These are phyloP conservation scores for Amylocarpus encephaloides DNA, from an alignment of 2,329 filamentous ascomycete genomes.

Conservation along the genomic window DNA sequence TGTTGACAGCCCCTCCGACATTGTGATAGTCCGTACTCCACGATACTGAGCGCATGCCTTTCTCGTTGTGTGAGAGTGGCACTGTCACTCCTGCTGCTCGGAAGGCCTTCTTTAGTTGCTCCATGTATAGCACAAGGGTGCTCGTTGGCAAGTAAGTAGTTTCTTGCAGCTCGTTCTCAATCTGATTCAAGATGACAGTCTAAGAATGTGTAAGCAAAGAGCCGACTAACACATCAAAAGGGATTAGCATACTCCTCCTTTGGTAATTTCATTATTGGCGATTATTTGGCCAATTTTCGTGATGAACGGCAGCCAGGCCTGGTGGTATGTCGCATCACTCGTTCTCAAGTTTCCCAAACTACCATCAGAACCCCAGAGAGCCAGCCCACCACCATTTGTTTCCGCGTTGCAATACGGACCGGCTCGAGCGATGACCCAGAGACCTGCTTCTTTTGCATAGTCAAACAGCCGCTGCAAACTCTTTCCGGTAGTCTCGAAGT, in stretches of 20 bases:
- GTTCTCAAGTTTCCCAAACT: constrained; percentile 39
- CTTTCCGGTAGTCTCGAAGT: constrained; percentile 45
- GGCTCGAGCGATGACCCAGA: constrained; percentile 45
- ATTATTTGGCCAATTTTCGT: constrained; percentile 41
- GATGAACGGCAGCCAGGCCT: constrained; percentile 43
- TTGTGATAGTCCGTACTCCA: constrained; percentile 51
- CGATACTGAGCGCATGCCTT: constrained; percentile 41
- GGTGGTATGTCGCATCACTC: constrained; percentile 38
- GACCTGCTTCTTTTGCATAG: constrained; percentile 43
- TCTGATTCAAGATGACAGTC: constrained; percentile 44
- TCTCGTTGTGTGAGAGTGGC: constrained; percentile 45
- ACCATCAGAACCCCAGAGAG: constrained; percentile 42
- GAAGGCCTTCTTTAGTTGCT: constrained; percentile 43
- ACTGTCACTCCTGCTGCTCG: constrained; percentile 42
- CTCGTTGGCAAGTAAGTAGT: constrained; percentile 37
- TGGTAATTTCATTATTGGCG: constrained; percentile 43
- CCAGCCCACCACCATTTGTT: constrained; percentile 41
- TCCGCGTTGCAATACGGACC: constrained; percentile 49
- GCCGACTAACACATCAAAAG: not conserved
- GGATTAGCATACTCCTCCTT: constrained; percentile 35
- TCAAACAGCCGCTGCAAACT: constrained; percentile 45
- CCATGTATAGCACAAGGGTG: constrained; percentile 45
- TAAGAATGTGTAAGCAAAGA: constrained; percentile 6
- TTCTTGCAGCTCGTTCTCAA: constrained; percentile 48
- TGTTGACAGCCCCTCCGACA: constrained; percentile 47